Evolutionary conservation across 495 filamentous ascomycete species (phyloP).

Genomic region (Podospora pseudocomata): DNA sequence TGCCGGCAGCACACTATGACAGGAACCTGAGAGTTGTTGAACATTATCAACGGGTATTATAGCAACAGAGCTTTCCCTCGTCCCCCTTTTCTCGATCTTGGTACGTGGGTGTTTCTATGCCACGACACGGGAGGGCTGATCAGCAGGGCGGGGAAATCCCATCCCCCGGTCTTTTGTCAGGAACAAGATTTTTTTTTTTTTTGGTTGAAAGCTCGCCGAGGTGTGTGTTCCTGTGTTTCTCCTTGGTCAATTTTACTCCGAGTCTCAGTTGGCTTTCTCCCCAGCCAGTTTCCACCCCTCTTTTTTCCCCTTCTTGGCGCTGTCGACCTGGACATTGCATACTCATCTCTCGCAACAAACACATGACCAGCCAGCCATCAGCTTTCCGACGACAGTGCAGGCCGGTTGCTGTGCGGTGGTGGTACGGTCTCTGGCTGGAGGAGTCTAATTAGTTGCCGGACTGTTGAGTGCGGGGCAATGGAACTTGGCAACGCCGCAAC

Average conservation of each 20-base stretch:
- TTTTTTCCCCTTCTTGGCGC: background rate
- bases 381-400: background rate
- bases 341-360: background rate
- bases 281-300: background rate
- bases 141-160: background rate
- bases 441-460: background rate
- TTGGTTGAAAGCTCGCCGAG: background rate
- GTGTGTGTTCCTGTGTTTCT: conserved; percentile 2
- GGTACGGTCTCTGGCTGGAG: background rate
- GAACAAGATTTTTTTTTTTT: background rate
- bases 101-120: background rate
- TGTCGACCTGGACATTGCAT: background rate
- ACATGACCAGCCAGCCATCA: conserved; percentile 2
- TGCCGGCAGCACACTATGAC: background rate
- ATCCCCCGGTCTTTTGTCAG: background rate
- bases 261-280: background rate
- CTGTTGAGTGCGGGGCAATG: background rate
- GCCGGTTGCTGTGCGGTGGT: background rate
- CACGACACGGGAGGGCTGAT: background rate
- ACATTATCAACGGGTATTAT: background rate
- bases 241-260: conserved; percentile 1
- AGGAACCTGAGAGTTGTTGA: background rate
- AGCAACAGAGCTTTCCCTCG: background rate
- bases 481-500: background rate
- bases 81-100: background rate